These are phyloP conservation scores for Hyaloscypha variabilis DNA, from an alignment of 495 filamentous ascomycete species.

Conservation along the genomic window DNA sequence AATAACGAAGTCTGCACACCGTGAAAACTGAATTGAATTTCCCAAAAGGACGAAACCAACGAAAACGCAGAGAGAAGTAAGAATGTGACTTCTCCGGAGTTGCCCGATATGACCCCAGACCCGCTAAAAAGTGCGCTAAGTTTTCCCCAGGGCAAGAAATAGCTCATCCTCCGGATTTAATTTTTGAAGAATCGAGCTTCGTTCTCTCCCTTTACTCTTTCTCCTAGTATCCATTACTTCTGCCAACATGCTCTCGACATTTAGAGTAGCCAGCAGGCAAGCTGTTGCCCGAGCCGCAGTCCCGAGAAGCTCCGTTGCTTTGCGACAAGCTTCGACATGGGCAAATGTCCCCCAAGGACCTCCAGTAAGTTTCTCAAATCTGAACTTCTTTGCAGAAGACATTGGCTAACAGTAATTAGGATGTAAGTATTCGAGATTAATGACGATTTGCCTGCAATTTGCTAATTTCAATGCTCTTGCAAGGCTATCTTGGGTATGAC, in stretches of 20 bases:
- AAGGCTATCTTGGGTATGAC: slow-evolving; percentile 78
- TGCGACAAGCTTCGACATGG: slow-evolving; percentile 81
- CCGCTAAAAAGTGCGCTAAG: neutral
- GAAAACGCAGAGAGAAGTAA: neutral
- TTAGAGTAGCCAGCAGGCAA: slow-evolving; percentile 58
- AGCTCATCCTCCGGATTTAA: neutral
- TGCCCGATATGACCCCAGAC: neutral
- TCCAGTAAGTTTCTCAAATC: slow-evolving; percentile 66
- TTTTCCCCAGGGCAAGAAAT: neutral
- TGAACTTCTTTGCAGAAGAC: slow-evolving; percentile 29
- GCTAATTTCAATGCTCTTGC: slow-evolving; percentile 16
- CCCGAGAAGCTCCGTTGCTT: slow-evolving; percentile 52
- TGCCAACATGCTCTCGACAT: slow-evolving; percentile 55
- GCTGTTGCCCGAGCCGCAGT: slow-evolving; percentile 50
- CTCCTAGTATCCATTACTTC: neutral
- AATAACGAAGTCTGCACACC: neutral
- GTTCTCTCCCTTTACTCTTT: neutral
- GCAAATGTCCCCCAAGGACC: slow-evolving; percentile 88
- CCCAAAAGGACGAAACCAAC: neutral
- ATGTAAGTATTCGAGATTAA: slow-evolving; percentile 55
- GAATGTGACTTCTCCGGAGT: neutral
- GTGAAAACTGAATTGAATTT: neutral
- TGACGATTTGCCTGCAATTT: slow-evolving; percentile 5
- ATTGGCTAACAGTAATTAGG: slow-evolving; percentile 45
- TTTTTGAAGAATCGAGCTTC: neutral